Evolutionary conservation across 306 rosid species (phyloP).

Genomic region (Medicago truncatula): DNA sequence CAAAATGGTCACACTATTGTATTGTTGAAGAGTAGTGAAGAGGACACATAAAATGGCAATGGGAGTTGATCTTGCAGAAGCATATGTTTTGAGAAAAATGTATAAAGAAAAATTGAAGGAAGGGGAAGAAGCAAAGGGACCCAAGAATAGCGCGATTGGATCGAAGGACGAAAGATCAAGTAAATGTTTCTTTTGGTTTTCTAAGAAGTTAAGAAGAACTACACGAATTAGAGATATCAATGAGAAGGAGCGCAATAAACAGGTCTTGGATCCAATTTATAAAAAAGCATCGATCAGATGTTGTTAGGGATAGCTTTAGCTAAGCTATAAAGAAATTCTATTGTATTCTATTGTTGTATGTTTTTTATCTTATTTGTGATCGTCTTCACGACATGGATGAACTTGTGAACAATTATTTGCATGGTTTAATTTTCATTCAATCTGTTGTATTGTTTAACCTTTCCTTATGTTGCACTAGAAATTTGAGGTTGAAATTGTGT

Average conservation of each 20-base stretch:
- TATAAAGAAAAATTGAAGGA: slow-evolving; percentile 37
- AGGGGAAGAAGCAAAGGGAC: slow-evolving; percentile 15
- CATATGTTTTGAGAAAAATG: slow-evolving; percentile 34
- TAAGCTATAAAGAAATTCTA: too few relatives aligned
- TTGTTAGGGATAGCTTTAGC: too few relatives aligned
- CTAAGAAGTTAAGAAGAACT: slow-evolving; percentile 22
- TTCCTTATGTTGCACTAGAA: too few relatives aligned
- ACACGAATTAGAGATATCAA: slow-evolving; percentile 2
- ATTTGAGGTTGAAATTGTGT: too few relatives aligned
- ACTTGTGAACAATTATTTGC: too few relatives aligned
- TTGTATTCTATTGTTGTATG: background rate
- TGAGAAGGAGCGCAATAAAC: background rate
- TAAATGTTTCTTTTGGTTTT: slow-evolving; percentile 43
- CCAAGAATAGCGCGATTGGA: background rate
- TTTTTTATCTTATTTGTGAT: too few relatives aligned
- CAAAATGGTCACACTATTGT: background rate
- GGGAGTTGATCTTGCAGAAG: slow-evolving; percentile 41
- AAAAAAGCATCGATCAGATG: background rate
- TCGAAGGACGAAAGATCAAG: slow-evolving; percentile 18
- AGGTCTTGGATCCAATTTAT: background rate
- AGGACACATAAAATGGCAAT: slow-evolving; percentile 28
- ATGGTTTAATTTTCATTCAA: too few relatives aligned
- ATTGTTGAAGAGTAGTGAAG: background rate
- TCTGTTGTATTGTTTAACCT: too few relatives aligned
- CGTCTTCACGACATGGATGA: too few relatives aligned